These are phyloP conservation scores for Nitzschia sp. DNA, from an alignment of 108 stramenopile species.

Conservation along the genomic window DNA sequence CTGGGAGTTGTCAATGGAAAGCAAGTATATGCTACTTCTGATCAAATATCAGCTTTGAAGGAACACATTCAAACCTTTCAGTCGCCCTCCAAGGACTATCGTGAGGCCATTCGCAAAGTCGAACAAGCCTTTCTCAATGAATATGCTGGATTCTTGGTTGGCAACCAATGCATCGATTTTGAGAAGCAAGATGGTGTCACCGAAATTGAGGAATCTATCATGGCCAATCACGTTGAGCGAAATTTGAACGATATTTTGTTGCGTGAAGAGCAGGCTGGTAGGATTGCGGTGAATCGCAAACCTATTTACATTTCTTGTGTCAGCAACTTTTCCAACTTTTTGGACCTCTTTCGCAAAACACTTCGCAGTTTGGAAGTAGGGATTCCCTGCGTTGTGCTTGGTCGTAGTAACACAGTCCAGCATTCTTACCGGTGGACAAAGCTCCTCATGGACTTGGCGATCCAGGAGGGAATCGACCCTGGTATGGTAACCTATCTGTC, in stretches of 20 bases:
- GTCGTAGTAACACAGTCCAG: constrained; percentile 71
- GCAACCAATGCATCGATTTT: constrained; percentile 84
- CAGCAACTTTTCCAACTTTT: constrained; percentile 84
- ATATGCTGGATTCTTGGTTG: constrained; percentile 71
- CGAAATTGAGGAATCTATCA: constrained; percentile 79
- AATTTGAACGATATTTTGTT: constrained; percentile 78
- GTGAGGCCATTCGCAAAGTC: constrained; percentile 54
- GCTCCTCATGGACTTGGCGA: constrained; percentile 45
- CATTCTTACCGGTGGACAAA: constrained; percentile 82
- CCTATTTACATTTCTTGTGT: constrained; percentile 77
- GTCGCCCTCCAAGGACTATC: constrained; percentile 53
- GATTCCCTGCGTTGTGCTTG: constrained; percentile 72
- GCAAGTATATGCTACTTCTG: constrained; percentile 58
- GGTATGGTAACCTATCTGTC: constrained; percentile 77
- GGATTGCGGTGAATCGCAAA: constrained; percentile 49
- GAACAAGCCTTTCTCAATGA: constrained; percentile 67
- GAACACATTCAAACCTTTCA: constrained; percentile 59
- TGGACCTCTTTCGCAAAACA: constrained; percentile 85
- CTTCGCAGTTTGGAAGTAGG: constrained; percentile 76
- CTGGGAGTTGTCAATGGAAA: constrained; percentile 65
- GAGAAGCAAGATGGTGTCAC: constrained; percentile 86
- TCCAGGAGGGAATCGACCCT: constrained; percentile 59
- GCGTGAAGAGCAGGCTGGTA: constrained; percentile 54
- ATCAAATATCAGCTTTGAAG: constrained; percentile 58
- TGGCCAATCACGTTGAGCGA: constrained; percentile 79